Evolutionary conservation across 495 filamentous ascomycete genomes (phyloP).

Genomic region (Cercophora scortea): DNA sequence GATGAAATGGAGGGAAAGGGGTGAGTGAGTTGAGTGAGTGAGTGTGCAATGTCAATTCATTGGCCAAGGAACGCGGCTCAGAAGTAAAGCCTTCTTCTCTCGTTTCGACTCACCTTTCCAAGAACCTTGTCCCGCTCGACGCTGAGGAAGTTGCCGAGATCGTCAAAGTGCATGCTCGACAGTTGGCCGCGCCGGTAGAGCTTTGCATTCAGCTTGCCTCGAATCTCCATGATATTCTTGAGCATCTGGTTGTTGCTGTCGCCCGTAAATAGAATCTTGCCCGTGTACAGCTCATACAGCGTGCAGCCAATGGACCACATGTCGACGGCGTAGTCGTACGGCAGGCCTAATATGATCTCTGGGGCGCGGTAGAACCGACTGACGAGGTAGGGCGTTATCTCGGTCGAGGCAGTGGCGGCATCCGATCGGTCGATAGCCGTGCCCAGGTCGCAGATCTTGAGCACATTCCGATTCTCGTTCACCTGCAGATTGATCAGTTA

Average conservation of each 20-base stretch:
- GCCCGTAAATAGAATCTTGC: slow-evolving; percentile 93
- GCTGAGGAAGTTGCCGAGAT: slow-evolving; percentile 78
- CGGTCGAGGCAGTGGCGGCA: slow-evolving; percentile 52
- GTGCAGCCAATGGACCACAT: slow-evolving; percentile 98
- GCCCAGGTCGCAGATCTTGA: slow-evolving; percentile 94
- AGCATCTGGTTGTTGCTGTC: slow-evolving; percentile 98
- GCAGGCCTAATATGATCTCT: slow-evolving; percentile 93
- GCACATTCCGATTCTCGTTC: slow-evolving; percentile 71
- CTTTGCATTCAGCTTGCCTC: slow-evolving; percentile 85
- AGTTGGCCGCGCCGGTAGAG: slow-evolving; percentile 72
- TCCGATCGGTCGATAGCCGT: slow-evolving; percentile 87
- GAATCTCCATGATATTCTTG: slow-evolving; percentile 88
- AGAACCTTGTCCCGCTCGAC: slow-evolving; percentile 78
- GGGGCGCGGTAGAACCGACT: slow-evolving; percentile 96
- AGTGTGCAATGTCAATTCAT: no score
- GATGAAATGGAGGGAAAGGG: neutral
- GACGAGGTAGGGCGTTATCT: slow-evolving; percentile 88
- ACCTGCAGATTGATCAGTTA: slow-evolving; percentile 36
- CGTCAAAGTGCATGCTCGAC: slow-evolving; percentile 73
- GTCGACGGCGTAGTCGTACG: slow-evolving; percentile 89
- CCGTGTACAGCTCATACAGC: slow-evolving; percentile 91
- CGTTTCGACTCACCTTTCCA: slow-evolving; percentile 52
- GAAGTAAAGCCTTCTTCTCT: no score
- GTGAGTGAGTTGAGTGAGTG: no score
- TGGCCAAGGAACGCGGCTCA: slow-evolving; percentile 7